Evolutionary conservation across 2,329 filamentous ascomycete genomes (phyloP), one percentile per base, ranked within the genome.

Genomic region (Trichoderma lentiforme): DNA sequence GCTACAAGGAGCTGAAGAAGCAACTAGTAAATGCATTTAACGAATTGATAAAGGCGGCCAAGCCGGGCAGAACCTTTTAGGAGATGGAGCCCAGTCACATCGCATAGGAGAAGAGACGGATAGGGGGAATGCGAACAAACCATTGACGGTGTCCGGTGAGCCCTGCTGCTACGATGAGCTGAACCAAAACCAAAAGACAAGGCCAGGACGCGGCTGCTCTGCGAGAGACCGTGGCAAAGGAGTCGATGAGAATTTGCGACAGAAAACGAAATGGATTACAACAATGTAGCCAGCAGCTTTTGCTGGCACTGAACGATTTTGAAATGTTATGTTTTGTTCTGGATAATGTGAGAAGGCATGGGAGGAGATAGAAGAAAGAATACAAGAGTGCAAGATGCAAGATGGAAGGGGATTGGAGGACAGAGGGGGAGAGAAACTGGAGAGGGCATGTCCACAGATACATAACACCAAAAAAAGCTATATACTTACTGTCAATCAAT

Each of bases 1-100:
- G 90, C 75, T 99, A 97, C 81, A 93, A 93, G 80, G 96, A 98
- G 81, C 82, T 99, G 73, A 97, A 89, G 82, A 89, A 90, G 80
- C 87, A 89, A 79, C 81, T 90, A 62, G 82, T 83, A 53, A 84
- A 83, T 68, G 85, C 89, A 3, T 91, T 90, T 76, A 84, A 84
- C 39, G 89, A 91, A 69, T 83, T 91, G 68, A 81, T 85, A 67
- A 89, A 88, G 79, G 81, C 79, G 63, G 79, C 77, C 70, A 83
- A 83, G 76, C 78, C 79, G 60, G 77, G 75, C 6, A 78, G 81
- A 71, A 78, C 78, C 65, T 79, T 83, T 69, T 84, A 83, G 77
- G 72, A 47, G 56, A 34, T 21, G 34, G 18, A n/a, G n/a, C 39
- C 39, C 21, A 6, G 39, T 11, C 2, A 5, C 56, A 3, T 21